Percentiles rank a stretch among this genome's conserved stretches.
phyloP scores from a whole-genome alignment of 139 green algal species.

The Marvania coccoides region DNA sequence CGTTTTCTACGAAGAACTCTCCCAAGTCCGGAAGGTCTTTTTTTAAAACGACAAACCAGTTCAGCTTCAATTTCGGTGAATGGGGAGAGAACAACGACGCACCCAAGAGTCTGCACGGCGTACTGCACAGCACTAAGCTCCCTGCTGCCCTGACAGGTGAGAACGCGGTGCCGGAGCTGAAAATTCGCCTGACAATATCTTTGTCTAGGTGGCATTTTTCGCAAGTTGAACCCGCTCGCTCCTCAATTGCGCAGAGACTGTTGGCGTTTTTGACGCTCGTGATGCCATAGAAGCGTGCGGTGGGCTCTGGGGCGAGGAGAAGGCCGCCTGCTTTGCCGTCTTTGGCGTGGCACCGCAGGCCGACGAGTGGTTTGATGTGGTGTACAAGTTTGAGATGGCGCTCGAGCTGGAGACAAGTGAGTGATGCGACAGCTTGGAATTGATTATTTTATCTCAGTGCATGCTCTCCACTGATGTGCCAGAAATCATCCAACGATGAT shows the following conservation, averaged over 20 bases:
- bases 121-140: neutral
- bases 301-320: slow-evolving; percentile 18
- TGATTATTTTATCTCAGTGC: neutral
- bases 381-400: neutral
- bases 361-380: slow-evolving; percentile 8
- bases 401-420: slow-evolving; percentile 8
- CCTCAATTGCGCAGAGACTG: neutral
- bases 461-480: too few species aligned
- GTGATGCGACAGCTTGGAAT: neutral
- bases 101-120: neutral
- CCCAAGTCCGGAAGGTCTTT: too few species aligned
- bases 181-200: too few species aligned
- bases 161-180: neutral
- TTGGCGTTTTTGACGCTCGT: neutral
- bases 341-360: slow-evolving; percentile 13
- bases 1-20: too few species aligned
- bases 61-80: too few species aligned
- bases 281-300: slow-evolving; percentile 27
- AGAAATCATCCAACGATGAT: too few species aligned
- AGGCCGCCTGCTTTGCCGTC: slow-evolving; percentile 12
- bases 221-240: neutral
- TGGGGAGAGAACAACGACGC: too few species aligned
- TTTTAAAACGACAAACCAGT: too few species aligned
- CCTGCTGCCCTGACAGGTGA: neutral
- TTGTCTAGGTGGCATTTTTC: neutral